These are phyloP conservation scores for Cytospora mali DNA, from an alignment of 2,329 filamentous ascomycete species.

Conservation along the genomic window DNA sequence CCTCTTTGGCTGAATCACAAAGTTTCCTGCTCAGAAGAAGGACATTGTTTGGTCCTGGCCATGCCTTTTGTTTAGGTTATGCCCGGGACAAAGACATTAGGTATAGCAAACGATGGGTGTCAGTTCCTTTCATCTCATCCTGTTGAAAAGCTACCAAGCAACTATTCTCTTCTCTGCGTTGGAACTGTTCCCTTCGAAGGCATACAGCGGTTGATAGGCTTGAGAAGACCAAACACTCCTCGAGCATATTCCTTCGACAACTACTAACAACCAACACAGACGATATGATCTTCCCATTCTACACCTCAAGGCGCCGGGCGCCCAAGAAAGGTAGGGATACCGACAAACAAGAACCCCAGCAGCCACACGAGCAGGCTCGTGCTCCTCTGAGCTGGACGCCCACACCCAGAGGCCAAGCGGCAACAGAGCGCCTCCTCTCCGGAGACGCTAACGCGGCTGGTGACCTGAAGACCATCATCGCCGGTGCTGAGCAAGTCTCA, in stretches of 20 bases:
- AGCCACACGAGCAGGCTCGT: neutral
- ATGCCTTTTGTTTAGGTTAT: neutral
- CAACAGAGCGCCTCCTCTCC: conserved; percentile 6
- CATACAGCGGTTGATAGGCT: neutral
- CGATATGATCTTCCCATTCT: conserved; percentile 12
- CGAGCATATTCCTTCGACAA: neutral
- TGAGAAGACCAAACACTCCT: neutral
- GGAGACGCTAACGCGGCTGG: conserved; percentile 1
- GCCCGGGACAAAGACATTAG: neutral
- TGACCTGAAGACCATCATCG: conserved; percentile 3
- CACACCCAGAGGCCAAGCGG: neutral
- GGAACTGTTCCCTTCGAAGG: neutral
- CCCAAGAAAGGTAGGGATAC: neutral
- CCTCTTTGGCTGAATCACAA: neutral
- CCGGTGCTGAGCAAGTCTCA: neutral
- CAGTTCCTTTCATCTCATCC: neutral
- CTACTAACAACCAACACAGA: neutral
- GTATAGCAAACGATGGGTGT: neutral
- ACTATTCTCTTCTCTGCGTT: neutral
- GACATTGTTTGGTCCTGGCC: neutral
- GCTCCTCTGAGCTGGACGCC: conserved; percentile 2
- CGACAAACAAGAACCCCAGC: neutral
- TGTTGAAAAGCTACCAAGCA: neutral
- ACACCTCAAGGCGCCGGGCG: neutral
- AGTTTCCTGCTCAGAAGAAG: neutral